Evolutionary conservation across 768 basidiomycete species (phyloP).

Genomic region (Plicaturopsis crispa): DNA sequence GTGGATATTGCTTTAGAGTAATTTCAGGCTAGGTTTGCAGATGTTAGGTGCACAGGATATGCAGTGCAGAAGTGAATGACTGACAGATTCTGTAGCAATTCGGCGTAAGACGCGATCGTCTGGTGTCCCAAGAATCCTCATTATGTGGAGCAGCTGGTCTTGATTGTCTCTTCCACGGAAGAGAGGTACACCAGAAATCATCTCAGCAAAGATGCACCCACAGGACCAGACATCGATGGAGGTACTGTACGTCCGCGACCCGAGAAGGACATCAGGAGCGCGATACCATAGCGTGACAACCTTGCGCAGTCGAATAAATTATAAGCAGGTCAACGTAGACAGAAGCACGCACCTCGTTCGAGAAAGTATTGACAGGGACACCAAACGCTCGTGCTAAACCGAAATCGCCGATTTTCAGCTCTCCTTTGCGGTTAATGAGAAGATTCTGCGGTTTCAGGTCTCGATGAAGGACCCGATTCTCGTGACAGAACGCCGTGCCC

Average conservation of each 20-base stretch:
- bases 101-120: slow-evolving; percentile 59
- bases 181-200: slow-evolving; percentile 72
- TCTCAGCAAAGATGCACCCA: slow-evolving; percentile 78
- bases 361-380: slow-evolving; percentile 76
- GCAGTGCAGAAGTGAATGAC: slow-evolving; percentile 14
- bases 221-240: slow-evolving; percentile 77
- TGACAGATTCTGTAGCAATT: slow-evolving; percentile 58
- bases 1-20: slow-evolving; percentile 52
- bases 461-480: slow-evolving; percentile 71
- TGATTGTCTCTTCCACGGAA: slow-evolving; percentile 74
- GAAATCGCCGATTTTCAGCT: slow-evolving; percentile 73
- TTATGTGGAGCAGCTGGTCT: slow-evolving; percentile 70
- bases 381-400: slow-evolving; percentile 72
- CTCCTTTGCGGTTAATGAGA: slow-evolving; percentile 70
- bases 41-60: background rate
- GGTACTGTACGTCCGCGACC: slow-evolving; percentile 70
- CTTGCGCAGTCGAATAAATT: slow-evolving; percentile 17
- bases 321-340: background rate
- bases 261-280: slow-evolving; percentile 69
- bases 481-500: slow-evolving; percentile 75
- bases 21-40: slow-evolving; percentile 38
- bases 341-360: slow-evolving; percentile 45
- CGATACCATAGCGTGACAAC: slow-evolving; percentile 82
- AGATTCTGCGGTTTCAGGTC: slow-evolving; percentile 77
- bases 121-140: slow-evolving; percentile 71